These are phyloP conservation scores for Candida adriatica DNA, from an alignment of 805 yeast species.

Conservation along the genomic window DNA sequence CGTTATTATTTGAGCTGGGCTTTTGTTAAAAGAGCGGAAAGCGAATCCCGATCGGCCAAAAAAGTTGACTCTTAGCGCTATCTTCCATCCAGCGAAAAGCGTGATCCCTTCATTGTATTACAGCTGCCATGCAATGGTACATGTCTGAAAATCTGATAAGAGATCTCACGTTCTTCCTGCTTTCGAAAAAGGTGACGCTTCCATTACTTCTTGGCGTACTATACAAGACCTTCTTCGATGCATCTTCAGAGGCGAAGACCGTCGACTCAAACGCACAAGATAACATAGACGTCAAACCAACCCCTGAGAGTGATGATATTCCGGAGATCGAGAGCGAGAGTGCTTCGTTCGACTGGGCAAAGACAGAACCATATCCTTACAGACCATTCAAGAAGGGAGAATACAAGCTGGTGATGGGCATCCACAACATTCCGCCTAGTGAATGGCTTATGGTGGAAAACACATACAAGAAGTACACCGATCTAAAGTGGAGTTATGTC, in stretches of 20 bases:
- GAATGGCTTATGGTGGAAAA: slow-evolving; percentile 60
- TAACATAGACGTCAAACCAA: no score
- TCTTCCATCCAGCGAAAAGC: no score
- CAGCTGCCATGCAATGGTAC: no score
- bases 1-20: no score
- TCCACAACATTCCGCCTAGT: slow-evolving; percentile 38
- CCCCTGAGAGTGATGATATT: slow-evolving; percentile 1
- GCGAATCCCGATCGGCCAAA: no score
- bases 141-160: no score
- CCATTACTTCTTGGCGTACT: slow-evolving; percentile 18
- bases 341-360: slow-evolving; percentile 36
- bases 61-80: no score
- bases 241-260: background rate
- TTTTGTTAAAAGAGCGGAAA: no score
- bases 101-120: no score
- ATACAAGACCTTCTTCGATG: slow-evolving; percentile 4
- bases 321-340: no score
- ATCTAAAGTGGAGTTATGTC: slow-evolving; percentile 30
- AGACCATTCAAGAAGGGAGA: slow-evolving; percentile 58
- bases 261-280: background rate
- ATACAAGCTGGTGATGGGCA: slow-evolving; percentile 59
- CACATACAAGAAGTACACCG: slow-evolving; percentile 42
- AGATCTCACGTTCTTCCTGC: slow-evolving; percentile 3
- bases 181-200: slow-evolving; percentile 19
- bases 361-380: slow-evolving; percentile 36